These are phyloP conservation scores for Fragaria nilgerrensis DNA, from an alignment of 306 rosid species.

Conservation along the genomic window DNA sequence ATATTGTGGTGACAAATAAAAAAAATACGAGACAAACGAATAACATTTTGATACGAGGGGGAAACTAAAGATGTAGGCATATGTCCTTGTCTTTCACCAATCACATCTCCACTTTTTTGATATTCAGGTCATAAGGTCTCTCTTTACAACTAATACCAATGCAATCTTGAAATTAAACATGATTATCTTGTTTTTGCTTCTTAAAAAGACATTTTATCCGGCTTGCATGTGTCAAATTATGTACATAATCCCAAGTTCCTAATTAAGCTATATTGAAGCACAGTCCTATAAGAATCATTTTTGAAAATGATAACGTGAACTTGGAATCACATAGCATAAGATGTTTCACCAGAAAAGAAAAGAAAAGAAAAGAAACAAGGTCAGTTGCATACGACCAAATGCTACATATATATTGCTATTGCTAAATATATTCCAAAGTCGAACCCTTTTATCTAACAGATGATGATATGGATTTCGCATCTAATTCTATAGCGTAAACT, in stretches of 20 bases:
- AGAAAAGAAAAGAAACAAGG: background rate
- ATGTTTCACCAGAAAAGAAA: background rate
- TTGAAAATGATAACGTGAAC: background rate
- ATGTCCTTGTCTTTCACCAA: constrained; percentile 44
- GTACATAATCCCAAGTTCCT: background rate
- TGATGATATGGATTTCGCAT: constrained; percentile 13
- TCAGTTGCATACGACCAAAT: background rate
- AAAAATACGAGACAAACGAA: no score
- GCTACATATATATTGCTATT: background rate
- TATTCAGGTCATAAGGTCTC: constrained; percentile 19
- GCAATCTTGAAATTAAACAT: constrained; percentile 3
- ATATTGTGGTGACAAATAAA: no score
- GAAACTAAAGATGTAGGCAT: constrained; percentile 35
- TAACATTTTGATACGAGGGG: no score
- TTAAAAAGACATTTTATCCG: background rate
- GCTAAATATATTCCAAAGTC: constrained; percentile 3
- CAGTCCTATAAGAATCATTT: background rate
- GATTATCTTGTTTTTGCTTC: background rate
- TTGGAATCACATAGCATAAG: background rate
- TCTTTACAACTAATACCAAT: constrained; percentile 36
- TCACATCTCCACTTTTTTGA: constrained; percentile 30
- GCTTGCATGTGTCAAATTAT: background rate
- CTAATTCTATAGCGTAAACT: background rate
- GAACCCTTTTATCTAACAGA: background rate
- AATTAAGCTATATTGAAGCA: background rate